These are phyloP conservation scores for Athelia sp. DNA, from an alignment of 1,284 basidiomycete genomes.

Conservation along the genomic window DNA sequence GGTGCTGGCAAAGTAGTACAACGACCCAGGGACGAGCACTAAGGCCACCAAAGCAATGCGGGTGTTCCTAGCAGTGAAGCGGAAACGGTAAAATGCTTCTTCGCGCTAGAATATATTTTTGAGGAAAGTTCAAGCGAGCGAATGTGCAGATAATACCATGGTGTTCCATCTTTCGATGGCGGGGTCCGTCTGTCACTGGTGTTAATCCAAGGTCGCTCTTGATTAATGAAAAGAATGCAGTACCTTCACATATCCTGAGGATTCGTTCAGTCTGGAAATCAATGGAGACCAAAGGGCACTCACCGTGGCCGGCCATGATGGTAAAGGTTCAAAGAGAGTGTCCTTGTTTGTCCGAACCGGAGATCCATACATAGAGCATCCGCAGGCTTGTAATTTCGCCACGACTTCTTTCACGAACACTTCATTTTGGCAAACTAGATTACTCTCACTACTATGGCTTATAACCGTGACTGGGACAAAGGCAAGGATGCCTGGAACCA, in stretches of 20 bases:
- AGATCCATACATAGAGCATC: too few species aligned
- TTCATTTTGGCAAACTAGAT: constrained; percentile 7
- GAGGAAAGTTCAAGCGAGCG: too few species aligned
- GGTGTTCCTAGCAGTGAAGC: constrained; percentile 63
- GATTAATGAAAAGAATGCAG: constrained; percentile 1
- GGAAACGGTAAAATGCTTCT: constrained; percentile 74
- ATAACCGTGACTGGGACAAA: constrained; percentile 79
- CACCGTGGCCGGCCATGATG: constrained; percentile 49
- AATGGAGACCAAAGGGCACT: constrained; percentile 14
- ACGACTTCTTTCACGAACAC: constrained; percentile 19
- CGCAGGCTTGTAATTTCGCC: too few species aligned
- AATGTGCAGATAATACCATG: constrained; percentile 47
- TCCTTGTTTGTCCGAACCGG: constrained; percentile 15
- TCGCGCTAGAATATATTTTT: constrained; percentile 58
- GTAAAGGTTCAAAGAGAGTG: constrained; percentile 7
- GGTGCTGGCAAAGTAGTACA: constrained; percentile 24
- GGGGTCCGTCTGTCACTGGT: constrained; percentile 59
- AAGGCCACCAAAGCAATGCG: constrained; percentile 46
- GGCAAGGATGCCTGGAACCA: constrained; percentile 60
- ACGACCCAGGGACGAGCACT: constrained; percentile 39
- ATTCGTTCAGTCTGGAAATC: neutral
- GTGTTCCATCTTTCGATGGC: constrained; percentile 76
- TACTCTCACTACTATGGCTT: constrained; percentile 49
- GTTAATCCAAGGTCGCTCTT: neutral
- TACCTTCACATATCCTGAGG: constrained; percentile 26